Conservation (phyloP, 208 protist genomes). For the Trypanosoma rangeli region DNA sequence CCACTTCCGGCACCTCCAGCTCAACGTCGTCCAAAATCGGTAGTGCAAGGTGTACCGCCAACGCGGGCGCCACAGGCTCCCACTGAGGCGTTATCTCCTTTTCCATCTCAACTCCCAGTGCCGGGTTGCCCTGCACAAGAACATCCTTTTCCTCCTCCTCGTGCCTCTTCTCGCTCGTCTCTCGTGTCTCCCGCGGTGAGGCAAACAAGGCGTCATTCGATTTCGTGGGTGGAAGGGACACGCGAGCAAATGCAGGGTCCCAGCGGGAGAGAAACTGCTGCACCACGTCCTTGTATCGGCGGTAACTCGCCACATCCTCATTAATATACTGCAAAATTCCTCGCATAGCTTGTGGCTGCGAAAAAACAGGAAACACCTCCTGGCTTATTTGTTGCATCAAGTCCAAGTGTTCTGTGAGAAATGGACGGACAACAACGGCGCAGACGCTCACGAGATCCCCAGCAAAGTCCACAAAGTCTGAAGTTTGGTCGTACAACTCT, state of each 20-base stretch:
- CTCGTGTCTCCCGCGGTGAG: background rate
- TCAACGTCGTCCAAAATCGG: background rate
- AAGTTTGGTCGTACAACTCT: conserved; percentile 12
- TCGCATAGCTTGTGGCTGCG: background rate
- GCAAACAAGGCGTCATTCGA: background rate
- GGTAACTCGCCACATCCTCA: conserved; percentile 14
- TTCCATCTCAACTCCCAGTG: background rate
- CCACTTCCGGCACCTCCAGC: conserved; percentile 13
- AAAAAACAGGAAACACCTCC: background rate
- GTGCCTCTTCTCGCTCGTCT: background rate
- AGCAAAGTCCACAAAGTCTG: conserved; percentile 29
- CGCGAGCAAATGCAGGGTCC: conserved; percentile 4
- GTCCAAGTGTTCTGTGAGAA: conserved; percentile 23
- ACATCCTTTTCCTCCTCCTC: background rate
- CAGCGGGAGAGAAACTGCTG: conserved; percentile 16
- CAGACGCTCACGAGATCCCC: conserved; percentile 31
- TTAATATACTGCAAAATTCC: background rate
- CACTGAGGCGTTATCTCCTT: background rate
- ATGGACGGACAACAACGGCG: conserved; percentile 19
- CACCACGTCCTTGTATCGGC: conserved; percentile 8
- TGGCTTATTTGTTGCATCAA: conserved; percentile 3
- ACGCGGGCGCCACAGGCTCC: conserved; percentile 20
- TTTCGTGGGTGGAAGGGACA: background rate
- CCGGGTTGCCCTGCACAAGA: background rate
- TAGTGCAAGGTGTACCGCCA: conserved; percentile 14